phyloP scores from a whole-genome alignment of 1,139 yeast species.

The Suhomyces bolitotheri region DNA sequence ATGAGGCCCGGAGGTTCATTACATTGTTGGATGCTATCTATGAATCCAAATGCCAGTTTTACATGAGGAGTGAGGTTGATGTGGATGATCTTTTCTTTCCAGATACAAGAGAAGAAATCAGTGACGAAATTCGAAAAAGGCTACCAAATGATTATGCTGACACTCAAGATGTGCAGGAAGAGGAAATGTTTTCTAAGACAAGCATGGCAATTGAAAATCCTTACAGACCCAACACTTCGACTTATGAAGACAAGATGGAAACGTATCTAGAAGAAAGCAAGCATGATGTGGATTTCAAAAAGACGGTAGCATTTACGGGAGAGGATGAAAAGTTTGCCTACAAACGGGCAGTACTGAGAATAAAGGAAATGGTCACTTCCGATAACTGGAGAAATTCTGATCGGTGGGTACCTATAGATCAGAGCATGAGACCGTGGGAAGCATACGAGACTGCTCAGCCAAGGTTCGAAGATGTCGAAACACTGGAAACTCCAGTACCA shows the following conservation, averaged over 20 bases:
- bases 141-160: slow-evolving; percentile 14
- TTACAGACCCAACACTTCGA: slow-evolving; percentile 66
- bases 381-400: slow-evolving; percentile 48
- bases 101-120: slow-evolving; percentile 27
- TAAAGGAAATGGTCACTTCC: slow-evolving; percentile 66
- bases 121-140: slow-evolving; percentile 14
- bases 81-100: slow-evolving; percentile 64
- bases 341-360: slow-evolving; percentile 67
- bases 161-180: slow-evolving; percentile 53
- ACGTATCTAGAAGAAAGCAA: slow-evolving; percentile 32
- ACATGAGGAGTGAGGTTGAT: slow-evolving; percentile 49
- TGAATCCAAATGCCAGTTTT: slow-evolving; percentile 63
- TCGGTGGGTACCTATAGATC: slow-evolving; percentile 59
- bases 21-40: slow-evolving; percentile 68
- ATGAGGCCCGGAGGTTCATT: slow-evolving; percentile 69
- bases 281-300: slow-evolving; percentile 39
- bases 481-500: background rate
- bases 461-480: background rate
- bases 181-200: slow-evolving; percentile 70
- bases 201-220: slow-evolving; percentile 61
- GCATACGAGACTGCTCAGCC: background rate
- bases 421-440: slow-evolving; percentile 65
- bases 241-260: slow-evolving; percentile 52
- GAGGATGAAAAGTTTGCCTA: slow-evolving; percentile 79
- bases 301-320: slow-evolving; percentile 64